These are phyloP conservation scores for Plasmodium vinckei DNA, from an alignment of 169 alveolate genomes.

Conservation along the genomic window DNA sequence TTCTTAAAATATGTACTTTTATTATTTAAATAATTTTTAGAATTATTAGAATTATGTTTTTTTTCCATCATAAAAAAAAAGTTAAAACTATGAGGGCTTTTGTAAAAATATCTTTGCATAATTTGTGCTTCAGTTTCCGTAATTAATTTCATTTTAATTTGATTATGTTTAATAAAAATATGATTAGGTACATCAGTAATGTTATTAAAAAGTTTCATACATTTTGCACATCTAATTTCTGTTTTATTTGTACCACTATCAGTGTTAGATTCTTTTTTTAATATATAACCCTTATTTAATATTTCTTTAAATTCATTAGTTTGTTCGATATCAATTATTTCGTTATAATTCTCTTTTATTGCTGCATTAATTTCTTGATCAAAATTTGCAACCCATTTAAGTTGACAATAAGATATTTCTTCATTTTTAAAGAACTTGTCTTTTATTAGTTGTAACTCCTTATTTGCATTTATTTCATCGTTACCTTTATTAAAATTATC, in stretches of 20 bases:
- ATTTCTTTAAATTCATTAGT: conserved; percentile 57
- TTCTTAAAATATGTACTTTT: conserved; percentile 13
- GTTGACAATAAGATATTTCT: conserved; percentile 26
- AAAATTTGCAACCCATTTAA: conserved; percentile 55
- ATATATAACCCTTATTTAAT: conserved; percentile 28
- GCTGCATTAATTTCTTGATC: conserved; percentile 62
- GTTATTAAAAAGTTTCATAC: conserved; percentile 53
- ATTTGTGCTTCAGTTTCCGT: conserved; percentile 70
- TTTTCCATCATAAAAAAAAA: conserved; percentile 73
- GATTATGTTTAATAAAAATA: conserved; percentile 58
- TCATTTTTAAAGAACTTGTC: conserved; percentile 12
- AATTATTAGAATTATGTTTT: conserved; percentile 27
- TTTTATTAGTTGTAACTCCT: conserved; percentile 6
- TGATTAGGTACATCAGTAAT: conserved; percentile 75
- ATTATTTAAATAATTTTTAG: conserved; percentile 26
- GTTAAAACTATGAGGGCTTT: conserved; percentile 68
- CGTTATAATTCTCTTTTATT: conserved; percentile 34
- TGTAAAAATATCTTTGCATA: conserved; percentile 51
- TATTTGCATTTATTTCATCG: background rate
- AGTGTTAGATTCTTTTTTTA: conserved; percentile 3
- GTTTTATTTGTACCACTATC: background rate
- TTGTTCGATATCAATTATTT: conserved; percentile 64
- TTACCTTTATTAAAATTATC: background rate
- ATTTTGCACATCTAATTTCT: conserved; percentile 71
- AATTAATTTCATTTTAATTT: conserved; percentile 52